Base-by-base conservation (phyloP, 1,139 yeast species). In the Candida sp. region DNA sequence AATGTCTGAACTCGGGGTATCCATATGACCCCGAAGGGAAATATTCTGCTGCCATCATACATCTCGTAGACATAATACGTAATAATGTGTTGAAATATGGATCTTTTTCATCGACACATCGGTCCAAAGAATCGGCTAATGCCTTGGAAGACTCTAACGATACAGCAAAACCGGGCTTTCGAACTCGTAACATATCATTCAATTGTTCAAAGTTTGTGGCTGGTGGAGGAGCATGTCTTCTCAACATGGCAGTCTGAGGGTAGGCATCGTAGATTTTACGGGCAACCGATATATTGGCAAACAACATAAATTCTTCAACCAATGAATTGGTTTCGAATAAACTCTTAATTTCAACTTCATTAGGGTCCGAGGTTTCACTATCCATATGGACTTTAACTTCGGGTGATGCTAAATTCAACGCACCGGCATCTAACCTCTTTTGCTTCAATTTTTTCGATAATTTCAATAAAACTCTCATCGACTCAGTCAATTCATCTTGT, bases 1-100 rank as follows among this genome's bases (percentile, higher is more conserved):
- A 95, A 73, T 95, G 99, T 49, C 84, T 82, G 69, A 89, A 95
- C 52, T 95, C 99, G n/a, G 96, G 83, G 57, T 88, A 88, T 5
- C 96, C 88, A 57, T 77, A 88, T 12, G 87, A 81, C n/a, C 99
- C 99, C 0, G 97, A 81, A 5, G 96, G 84, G 72, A 95, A 95
- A 62, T 95, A 95, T 58, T 93, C 98, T 1, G 99, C 99, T 2
- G 99, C 97, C 87, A 90, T 88, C 99, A 95, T 95, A 68, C 99
- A 93, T 58, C 99, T 79, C 0, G 99, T 95, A 5, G 98, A 95
- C 96, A 93, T 87, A 51, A 95, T 93, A 66, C 99, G 84, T 7
- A 93, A 77, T 56, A 95, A 75, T 0, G 98, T 93, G 66, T 95
- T 95, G 77, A 95, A 90, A 59, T 89, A 95, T 5, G 91, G 86